Evolutionary conservation across 163 green algal species (phyloP).

Genomic region (Scenedesmus sp.): DNA sequence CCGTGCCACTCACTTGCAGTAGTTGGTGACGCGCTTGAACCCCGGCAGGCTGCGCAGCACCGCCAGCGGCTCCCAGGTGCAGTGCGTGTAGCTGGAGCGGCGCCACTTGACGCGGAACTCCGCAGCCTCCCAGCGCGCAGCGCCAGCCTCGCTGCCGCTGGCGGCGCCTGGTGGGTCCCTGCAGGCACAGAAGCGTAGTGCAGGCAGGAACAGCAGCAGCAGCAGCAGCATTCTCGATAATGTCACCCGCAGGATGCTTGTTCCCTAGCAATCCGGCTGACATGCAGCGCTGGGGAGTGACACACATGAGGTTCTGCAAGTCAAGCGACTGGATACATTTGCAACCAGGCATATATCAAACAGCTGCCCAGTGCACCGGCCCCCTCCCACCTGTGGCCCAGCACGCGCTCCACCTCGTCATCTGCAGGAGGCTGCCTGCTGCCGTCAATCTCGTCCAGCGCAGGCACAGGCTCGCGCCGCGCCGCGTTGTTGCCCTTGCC

Average conservation of each 20-base stretch:
- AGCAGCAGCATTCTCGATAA: not conserved
- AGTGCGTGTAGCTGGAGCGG: slow-evolving; percentile 90
- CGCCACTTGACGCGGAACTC: slow-evolving; percentile 98
- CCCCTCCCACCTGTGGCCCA: slow-evolving; percentile 77
- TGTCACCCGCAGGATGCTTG: not conserved
- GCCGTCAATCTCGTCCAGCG: slow-evolving; percentile 78
- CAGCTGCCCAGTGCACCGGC: not conserved
- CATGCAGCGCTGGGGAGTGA: not conserved
- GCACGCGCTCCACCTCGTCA: slow-evolving; percentile 84
- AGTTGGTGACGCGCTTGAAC: slow-evolving; percentile 96
- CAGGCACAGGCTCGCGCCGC: slow-evolving; percentile 59
- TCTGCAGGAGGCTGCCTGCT: slow-evolving; percentile 77
- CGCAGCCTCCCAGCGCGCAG: slow-evolving; percentile 66
- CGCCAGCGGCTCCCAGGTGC: slow-evolving; percentile 82
- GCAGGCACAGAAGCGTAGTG: not conserved
- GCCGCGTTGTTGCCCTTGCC: slow-evolving; percentile 10
- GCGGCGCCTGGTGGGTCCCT: slow-evolving; percentile 64
- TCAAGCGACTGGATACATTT: too few relatives aligned
- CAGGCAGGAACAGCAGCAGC: not conserved
- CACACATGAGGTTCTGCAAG: not conserved
- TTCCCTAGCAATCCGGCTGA: too few relatives aligned
- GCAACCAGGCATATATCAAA: not conserved
- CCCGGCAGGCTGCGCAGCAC: slow-evolving; percentile 82
- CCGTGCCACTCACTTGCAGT: slow-evolving; percentile 80
- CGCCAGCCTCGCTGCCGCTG: slow-evolving; percentile 43